Percentiles rank a stretch among this genome's conserved stretches.
phyloP scores from a whole-genome alignment of 2,329 filamentous ascomycete genomes.

The Camillea tinctor region DNA sequence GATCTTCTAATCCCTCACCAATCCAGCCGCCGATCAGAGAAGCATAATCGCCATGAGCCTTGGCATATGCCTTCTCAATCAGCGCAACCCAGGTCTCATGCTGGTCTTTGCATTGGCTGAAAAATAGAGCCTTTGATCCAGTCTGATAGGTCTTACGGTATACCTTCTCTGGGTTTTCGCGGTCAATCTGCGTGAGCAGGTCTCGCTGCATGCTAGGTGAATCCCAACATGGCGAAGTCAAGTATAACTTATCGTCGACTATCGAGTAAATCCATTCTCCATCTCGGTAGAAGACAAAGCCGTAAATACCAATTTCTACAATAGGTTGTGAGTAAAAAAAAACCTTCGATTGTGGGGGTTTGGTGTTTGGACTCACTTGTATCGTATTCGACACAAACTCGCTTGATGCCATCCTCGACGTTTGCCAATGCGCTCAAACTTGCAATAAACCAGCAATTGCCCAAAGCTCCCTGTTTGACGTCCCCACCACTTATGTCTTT shows the following conservation, averaged over 20 bases:
- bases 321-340: constrained; percentile 37
- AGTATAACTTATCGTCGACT: constrained; percentile 85
- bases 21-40: constrained; percentile 71
- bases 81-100: constrained; percentile 83
- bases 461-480: constrained; percentile 73
- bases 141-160: constrained; percentile 72
- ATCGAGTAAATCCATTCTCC: constrained; percentile 92
- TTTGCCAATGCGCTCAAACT: constrained; percentile 75
- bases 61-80: constrained; percentile 80
- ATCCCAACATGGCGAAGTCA: constrained; percentile 80
- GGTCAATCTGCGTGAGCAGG: constrained; percentile 72
- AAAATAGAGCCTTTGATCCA: constrained; percentile 74
- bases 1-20: constrained; percentile 58
- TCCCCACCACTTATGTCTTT: constrained; percentile 67
- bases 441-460: constrained; percentile 84
- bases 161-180: constrained; percentile 68
- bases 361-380: constrained; percentile 42
- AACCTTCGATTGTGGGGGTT: background rate
- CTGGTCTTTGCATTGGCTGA: constrained; percentile 70
- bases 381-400: constrained; percentile 74
- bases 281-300: constrained; percentile 85
- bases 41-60: constrained; percentile 76
- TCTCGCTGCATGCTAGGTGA: constrained; percentile 73
- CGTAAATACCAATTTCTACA: constrained; percentile 76
- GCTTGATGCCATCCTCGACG: constrained; percentile 66